These are phyloP conservation scores for Lachnellula willkommii DNA, from an alignment of 2,329 filamentous ascomycete genomes.

Conservation along the genomic window DNA sequence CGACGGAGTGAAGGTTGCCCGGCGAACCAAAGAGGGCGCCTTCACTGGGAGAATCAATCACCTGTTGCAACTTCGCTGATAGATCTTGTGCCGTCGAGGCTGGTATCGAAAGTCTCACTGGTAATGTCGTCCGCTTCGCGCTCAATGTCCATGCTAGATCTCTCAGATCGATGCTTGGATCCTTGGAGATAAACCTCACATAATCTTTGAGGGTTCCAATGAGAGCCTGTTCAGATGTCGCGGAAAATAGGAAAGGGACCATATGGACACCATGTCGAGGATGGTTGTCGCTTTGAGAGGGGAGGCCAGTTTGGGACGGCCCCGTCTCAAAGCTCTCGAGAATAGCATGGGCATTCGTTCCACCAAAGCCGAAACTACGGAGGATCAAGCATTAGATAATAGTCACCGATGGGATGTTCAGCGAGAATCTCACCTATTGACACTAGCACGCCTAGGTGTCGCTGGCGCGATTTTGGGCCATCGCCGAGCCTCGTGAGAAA, in stretches of 20 bases:
- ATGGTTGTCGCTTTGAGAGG: too few species aligned
- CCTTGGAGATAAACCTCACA: not conserved
- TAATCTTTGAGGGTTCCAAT: not conserved
- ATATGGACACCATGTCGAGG: too few species aligned
- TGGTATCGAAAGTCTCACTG: too few species aligned
- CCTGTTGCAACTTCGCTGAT: too few species aligned
- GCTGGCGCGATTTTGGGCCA: slow-evolving; percentile 10
- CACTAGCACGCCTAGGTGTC: slow-evolving; percentile 6
- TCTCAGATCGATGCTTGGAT: not conserved
- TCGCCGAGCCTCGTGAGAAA: not conserved
- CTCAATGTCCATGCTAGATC: too few species aligned
- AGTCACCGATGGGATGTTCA: slow-evolving; percentile 40
- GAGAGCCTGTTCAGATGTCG: slow-evolving; percentile 6
- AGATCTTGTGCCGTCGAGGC: too few species aligned
- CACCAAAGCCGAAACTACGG: slow-evolving; percentile 10
- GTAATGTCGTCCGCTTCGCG: too few species aligned
- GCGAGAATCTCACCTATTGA: slow-evolving; percentile 36
- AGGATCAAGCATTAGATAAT: slow-evolving; percentile 37
- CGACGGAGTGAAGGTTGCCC: too few species aligned
- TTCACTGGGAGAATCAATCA: too few species aligned
- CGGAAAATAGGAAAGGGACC: slow-evolving; percentile 10
- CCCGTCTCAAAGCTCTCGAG: slow-evolving; percentile 17
- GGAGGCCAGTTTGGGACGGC: too few species aligned
- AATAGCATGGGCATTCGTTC: slow-evolving; percentile 30
- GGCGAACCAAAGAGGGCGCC: too few species aligned